Evolutionary conservation across 768 basidiomycete species (phyloP).

Genomic region (Pleurotus tuoliensis): DNA sequence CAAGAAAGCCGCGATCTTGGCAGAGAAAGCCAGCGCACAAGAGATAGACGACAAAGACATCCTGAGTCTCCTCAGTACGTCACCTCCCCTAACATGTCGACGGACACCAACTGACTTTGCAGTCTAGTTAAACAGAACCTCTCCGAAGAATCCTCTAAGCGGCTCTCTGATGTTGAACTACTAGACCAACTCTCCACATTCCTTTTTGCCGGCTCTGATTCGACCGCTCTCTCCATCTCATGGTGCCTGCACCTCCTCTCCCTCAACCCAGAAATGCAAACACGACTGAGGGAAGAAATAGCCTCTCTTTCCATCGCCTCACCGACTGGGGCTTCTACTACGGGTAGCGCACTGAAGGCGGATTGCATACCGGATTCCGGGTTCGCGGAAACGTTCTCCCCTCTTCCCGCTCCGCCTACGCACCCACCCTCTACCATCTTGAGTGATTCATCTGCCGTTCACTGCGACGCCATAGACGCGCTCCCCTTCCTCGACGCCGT

Average conservation of each 20-base stretch:
- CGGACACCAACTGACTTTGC: neutral
- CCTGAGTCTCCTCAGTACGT: constrained; percentile 45
- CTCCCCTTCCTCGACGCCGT: constrained; percentile 56
- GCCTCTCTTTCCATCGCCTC: constrained; percentile 14
- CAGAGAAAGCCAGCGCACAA: constrained; percentile 26
- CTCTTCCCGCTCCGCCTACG: constrained; percentile 4
- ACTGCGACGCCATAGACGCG: constrained; percentile 29
- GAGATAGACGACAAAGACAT: constrained; percentile 41
- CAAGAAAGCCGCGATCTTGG: constrained; percentile 34
- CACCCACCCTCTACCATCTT: constrained; percentile 9
- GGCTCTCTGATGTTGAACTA: constrained; percentile 58
- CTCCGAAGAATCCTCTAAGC: constrained; percentile 36
- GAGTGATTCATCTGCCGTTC: constrained; percentile 11
- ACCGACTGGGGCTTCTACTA: constrained; percentile 14
- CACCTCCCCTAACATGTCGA: neutral
- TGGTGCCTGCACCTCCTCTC: constrained; percentile 59
- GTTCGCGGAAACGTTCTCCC: constrained; percentile 9
- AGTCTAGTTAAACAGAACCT: constrained; percentile 58
- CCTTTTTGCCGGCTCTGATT: constrained; percentile 62
- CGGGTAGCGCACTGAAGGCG: constrained; percentile 10
- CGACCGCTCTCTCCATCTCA: constrained; percentile 50
- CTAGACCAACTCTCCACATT: constrained; percentile 64
- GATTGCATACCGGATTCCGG: constrained; percentile 8
- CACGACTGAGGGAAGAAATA: constrained; percentile 50
- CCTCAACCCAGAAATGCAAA: constrained; percentile 50